Evolutionary conservation across 129 eudicot genomes (phyloP), one percentile per base, ranked within the genome.

Genomic region (Flaveria bidentis): DNA sequence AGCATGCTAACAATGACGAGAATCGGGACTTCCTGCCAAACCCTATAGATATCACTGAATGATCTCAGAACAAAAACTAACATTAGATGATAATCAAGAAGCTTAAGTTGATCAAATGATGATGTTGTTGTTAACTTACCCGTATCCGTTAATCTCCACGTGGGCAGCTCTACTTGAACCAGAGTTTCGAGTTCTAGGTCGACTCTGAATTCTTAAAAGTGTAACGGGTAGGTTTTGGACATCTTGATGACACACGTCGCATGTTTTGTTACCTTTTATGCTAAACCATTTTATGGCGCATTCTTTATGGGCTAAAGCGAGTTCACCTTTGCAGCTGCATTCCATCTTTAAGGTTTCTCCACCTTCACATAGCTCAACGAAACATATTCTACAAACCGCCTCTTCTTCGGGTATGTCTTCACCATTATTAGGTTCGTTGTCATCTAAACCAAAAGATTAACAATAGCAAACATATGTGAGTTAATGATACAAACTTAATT

Each of bases 361-460:
- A 62, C 97, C 98, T 86, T 93, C 98, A 72, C 98, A 81, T 72
- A 93, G 81, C 58, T 93, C 98, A 67, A 87, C 91, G 10, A 93
- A 66, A 79, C 98, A 93, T 67, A 90, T 90, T 71, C 98, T 82
- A 79, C 98, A 93, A 87, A 93, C 98, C 6, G 97, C 98, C 68
- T 91, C 98, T 66, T 93, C 98, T 84, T 90, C 96, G 10, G 98
- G 91, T 85, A 93, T 93, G 83, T 93, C 97, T 83, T 90, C 97
- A 30, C 88, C 91, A 16, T 75, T 82, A 44, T 50, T 83, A 44
- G 17, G 28, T 78, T 87, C 92, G 51, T 69, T 73, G 18, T 82
- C 83, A 47, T 88, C 98, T 93, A 85, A 16, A 65, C 41, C 45
- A 28, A 53, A 25, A 53, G 17, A 55, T 60, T 30, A 2, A 63